Evolutionary conservation across 805 yeast species (phyloP).

Genomic region (Saccharomycopsis amapae): DNA sequence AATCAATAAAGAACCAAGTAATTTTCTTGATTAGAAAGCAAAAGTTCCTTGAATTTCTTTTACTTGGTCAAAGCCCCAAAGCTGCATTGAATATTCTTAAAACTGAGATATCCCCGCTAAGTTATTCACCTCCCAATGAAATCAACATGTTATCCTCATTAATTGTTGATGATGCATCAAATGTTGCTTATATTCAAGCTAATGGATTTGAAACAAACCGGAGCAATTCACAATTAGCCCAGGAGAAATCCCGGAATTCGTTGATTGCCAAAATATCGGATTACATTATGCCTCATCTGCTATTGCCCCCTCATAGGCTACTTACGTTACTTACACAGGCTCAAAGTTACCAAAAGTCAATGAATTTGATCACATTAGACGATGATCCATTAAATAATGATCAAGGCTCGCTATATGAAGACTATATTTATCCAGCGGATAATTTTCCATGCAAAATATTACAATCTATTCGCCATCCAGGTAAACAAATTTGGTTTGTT

Average conservation of each 20-base stretch:
- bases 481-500: slow-evolving; percentile 78
- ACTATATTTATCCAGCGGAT: slow-evolving; percentile 28
- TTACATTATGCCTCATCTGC: slow-evolving; percentile 43
- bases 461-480: slow-evolving; percentile 32
- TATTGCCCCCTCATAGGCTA: slow-evolving; percentile 48
- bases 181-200: neutral
- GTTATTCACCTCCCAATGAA: slow-evolving; percentile 23
- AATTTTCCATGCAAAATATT: slow-evolving; percentile 43
- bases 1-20: slow-evolving; percentile 19
- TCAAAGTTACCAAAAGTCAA: slow-evolving; percentile 36
- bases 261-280: slow-evolving; percentile 38
- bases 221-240: neutral
- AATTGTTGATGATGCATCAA: slow-evolving; percentile 2
- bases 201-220: slow-evolving; percentile 2
- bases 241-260: slow-evolving; percentile 31
- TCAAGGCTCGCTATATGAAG: slow-evolving; percentile 30
- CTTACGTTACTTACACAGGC: slow-evolving; percentile 47
- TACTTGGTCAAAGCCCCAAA: slow-evolving; percentile 28
- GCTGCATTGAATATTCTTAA: slow-evolving; percentile 35
- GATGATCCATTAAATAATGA: slow-evolving; percentile 21
- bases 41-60: slow-evolving; percentile 35
- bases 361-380: slow-evolving; percentile 31
- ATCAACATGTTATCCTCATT: slow-evolving; percentile 21
- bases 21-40: slow-evolving; percentile 34
- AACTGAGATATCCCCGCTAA: slow-evolving; percentile 25